Percentiles rank a stretch among this genome's conserved stretches.
Evolutionary conservation across 345 rosid species (phyloP).

Genomic region (Populus tremula): DNA sequence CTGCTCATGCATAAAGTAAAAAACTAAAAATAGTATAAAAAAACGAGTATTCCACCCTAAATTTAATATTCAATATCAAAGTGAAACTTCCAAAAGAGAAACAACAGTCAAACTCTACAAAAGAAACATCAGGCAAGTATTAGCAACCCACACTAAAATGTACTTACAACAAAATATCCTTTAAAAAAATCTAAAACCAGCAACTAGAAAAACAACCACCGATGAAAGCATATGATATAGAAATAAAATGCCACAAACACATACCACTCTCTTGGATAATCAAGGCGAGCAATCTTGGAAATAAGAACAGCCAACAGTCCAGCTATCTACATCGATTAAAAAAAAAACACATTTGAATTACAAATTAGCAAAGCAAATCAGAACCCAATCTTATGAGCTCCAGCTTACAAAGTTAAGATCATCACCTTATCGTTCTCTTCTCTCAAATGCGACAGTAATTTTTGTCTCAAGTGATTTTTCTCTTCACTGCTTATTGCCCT

Average conservation of each 20-base stretch:
- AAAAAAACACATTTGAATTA: neutral
- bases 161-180: neutral
- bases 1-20: neutral
- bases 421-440: constrained; percentile 81
- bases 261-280: constrained; percentile 94
- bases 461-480: constrained; percentile 73
- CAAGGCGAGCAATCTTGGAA: constrained; percentile 89
- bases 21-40: neutral
- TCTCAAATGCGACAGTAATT: constrained; percentile 69
- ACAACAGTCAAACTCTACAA: neutral
- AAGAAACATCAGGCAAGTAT: neutral
- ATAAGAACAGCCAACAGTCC: constrained; percentile 77
- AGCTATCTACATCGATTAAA: constrained; percentile 56
- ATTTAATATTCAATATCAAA: neutral
- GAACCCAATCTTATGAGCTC: too few species aligned
- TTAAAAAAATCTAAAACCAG: neutral
- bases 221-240: neutral
- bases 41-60: neutral
- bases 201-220: neutral
- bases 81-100: neutral
- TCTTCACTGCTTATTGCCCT: constrained; percentile 90
- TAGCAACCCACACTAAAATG: neutral
- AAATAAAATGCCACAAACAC: neutral
- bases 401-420: neutral
- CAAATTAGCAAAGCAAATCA: constrained; percentile 7